Conservation (phyloP, 495 filamentous ascomycete genomes). For the Tuber brumale region DNA sequence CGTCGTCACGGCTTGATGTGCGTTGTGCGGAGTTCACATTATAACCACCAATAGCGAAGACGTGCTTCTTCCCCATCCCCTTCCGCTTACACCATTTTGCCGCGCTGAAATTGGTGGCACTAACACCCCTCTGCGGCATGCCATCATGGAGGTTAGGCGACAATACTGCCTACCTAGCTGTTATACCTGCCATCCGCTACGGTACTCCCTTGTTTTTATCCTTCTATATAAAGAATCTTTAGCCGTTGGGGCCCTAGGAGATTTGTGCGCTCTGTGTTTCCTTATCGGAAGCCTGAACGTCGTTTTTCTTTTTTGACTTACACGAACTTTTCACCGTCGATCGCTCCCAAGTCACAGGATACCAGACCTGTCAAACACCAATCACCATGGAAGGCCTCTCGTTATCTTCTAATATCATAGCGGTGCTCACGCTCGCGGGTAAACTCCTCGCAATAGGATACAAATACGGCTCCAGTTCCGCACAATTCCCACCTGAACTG, state of each 20-base stretch:
- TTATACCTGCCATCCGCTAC: neutral
- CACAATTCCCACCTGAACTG: constrained; percentile 8
- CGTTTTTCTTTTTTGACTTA: neutral
- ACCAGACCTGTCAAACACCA: neutral
- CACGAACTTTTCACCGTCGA: neutral
- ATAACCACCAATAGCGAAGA: neutral
- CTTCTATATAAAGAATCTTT: neutral
- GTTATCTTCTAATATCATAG: constrained; percentile 5
- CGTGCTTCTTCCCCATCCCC: neutral
- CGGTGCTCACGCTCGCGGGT: constrained; percentile 5
- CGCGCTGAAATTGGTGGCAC: too few species aligned
- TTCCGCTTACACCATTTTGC: neutral
- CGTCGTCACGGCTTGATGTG: neutral
- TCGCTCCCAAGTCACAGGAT: neutral
- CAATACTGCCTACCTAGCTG: neutral
- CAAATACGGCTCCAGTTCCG: constrained; percentile 11
- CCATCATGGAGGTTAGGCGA: neutral
- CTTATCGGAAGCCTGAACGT: neutral
- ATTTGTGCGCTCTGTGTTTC: neutral
- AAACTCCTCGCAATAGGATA: constrained; percentile 10
- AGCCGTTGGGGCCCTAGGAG: neutral
- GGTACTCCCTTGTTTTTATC: neutral
- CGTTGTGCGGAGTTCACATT: neutral
- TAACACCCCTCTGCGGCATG: neutral
- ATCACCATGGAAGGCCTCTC: constrained; percentile 15